A percentile compares a stretch with the other conserved stretches of the same genome.
These are phyloP conservation scores for Aspergillus pseudoterreus DNA, from an alignment of 2,329 filamentous ascomycete genomes.

Conservation along the genomic window DNA sequence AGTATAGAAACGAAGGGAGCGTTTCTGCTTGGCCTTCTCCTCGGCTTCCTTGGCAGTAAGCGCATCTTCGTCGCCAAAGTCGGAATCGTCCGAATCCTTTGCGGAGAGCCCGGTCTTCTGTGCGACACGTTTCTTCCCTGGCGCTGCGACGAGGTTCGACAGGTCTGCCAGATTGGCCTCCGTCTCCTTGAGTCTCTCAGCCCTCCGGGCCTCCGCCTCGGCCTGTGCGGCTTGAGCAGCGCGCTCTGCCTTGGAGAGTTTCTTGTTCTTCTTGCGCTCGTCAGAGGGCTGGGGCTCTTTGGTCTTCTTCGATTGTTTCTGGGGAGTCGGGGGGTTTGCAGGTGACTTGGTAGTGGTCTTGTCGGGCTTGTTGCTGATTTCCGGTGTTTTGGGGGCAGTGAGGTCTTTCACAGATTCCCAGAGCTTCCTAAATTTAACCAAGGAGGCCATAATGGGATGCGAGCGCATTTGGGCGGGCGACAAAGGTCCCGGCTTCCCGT, in stretches of 20 bases:
- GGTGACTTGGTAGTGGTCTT: slow-evolving; percentile 19
- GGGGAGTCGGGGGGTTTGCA: slow-evolving; percentile 19
- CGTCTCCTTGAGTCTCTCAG: slow-evolving; percentile 52
- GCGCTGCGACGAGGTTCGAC: slow-evolving; percentile 54
- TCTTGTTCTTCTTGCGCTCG: slow-evolving; percentile 40
- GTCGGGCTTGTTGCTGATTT: slow-evolving; percentile 13
- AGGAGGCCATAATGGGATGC: slow-evolving; percentile 82
- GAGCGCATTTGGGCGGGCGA: slow-evolving; percentile 78
- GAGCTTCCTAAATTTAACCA: slow-evolving; percentile 73
- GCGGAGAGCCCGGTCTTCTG: slow-evolving; percentile 29
- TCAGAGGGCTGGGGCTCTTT: slow-evolving; percentile 31
- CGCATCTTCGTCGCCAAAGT: slow-evolving; percentile 86
- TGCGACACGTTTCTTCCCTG: slow-evolving; percentile 44
- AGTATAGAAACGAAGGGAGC: slow-evolving; percentile 94
- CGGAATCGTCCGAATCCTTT: slow-evolving; percentile 62
- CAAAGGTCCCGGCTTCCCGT: slow-evolving; percentile 56
- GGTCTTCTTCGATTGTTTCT: slow-evolving; percentile 30
- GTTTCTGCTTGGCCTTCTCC: slow-evolving; percentile 86
- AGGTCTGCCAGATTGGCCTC: slow-evolving; percentile 73
- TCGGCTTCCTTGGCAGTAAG: slow-evolving; percentile 75
- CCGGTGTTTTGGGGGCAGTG: slow-evolving; percentile 46
- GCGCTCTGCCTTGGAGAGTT: slow-evolving; percentile 46
- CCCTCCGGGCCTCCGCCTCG: slow-evolving; percentile 51
- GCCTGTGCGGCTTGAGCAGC: slow-evolving; percentile 52
- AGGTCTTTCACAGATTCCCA: slow-evolving; percentile 74